These are phyloP conservation scores for Carex littledalei DNA, from an alignment of 176 grass and related monocot genomes.

Conservation along the genomic window DNA sequence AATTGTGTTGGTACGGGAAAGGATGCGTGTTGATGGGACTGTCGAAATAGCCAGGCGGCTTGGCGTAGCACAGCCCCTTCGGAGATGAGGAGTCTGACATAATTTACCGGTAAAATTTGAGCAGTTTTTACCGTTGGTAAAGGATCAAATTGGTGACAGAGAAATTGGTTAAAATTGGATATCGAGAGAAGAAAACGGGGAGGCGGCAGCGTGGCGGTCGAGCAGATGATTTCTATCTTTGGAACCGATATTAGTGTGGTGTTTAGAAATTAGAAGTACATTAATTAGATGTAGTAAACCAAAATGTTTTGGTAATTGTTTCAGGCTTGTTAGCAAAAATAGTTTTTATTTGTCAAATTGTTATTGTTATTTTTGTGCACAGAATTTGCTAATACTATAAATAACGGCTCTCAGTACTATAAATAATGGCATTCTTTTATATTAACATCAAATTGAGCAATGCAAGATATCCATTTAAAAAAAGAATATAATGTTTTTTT, in stretches of 20 bases:
- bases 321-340: background rate
- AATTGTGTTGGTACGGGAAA: background rate
- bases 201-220: background rate
- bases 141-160: background rate
- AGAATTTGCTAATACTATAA: background rate
- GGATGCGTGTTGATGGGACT: background rate
- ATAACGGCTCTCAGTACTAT: background rate
- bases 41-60: conserved; percentile 1
- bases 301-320: background rate
- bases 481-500: too few species aligned
- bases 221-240: background rate
- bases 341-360: background rate
- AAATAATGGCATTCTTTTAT: too few species aligned
- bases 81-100: background rate
- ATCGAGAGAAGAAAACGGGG: background rate
- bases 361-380: background rate
- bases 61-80: background rate
- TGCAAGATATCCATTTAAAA: too few species aligned
- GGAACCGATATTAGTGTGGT: background rate
- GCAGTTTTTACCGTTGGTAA: background rate
- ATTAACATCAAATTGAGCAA: too few species aligned
- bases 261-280: background rate
- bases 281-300: background rate
- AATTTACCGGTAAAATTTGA: background rate
- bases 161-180: conserved; percentile 1